Base-by-base conservation (phyloP, 2,329 filamentous ascomycete genomes). In the Paraphoma chrysanthemicola region DNA sequence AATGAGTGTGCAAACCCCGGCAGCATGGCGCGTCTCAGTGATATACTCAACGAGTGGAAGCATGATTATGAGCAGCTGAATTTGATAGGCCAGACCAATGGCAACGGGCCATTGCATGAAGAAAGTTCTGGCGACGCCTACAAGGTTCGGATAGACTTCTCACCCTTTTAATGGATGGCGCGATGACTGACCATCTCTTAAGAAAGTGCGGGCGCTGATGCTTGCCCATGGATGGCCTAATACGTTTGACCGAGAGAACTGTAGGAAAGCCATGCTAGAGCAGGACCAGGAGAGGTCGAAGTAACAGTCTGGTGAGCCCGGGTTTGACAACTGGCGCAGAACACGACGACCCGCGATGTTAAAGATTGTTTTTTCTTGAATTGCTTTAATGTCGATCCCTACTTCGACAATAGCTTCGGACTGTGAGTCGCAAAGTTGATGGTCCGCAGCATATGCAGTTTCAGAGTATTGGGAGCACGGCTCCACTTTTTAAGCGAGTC, bases 41-140 rank as follows among this genome's bases (percentile, higher is more conserved):
- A 45, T 30, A 45, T 45, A 45, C 44, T 45, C 44, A 30, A 45
- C 44, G 44, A 45, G 44, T 45, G 44, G 44, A 45, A 45, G 28
- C 3, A 45, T 45, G 44, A 45, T 30, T 45, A 45, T 23, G 17
- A 4, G 28, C 17, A 45, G 17, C 44, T 45, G 44, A 5, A 4
- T 45, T 45, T 45, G 44, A 45, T 45, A 10, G 44, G 44, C 44
- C 44, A 29, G 44, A n/a, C 28, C 44, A 45, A 30, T 18, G 17
- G 44, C 28, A 45, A 45, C 2, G 28, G 14, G 28, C 44, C 44
- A 30, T 11, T 45, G 44, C 17, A 28, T 28, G 17, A 9, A 10
- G 28, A 28, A 45, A 30, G 7, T 30, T 45, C 44, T 45, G 44
- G 44, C 44, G 44, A 45, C 7, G 44, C 18, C 4, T 45, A 45